Evolutionary conservation across 352 stramenopile species (phyloP).

Genomic region (Pythium sp.): DNA sequence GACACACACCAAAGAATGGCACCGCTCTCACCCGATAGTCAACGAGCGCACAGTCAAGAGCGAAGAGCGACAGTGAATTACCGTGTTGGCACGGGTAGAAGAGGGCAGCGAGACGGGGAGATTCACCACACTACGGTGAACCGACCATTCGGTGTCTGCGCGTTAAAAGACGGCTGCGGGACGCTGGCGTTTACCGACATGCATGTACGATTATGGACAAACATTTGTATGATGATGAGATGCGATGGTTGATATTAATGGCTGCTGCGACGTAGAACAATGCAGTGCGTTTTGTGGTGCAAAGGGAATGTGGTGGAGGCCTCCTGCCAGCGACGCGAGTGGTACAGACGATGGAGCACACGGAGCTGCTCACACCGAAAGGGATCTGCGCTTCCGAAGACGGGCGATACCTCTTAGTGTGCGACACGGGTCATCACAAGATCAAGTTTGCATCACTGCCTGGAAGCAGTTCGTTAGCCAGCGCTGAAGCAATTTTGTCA

Average conservation of each 20-base stretch:
- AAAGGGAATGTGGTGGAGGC: background rate
- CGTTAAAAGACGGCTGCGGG: slow-evolving; percentile 19
- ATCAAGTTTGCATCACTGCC: slow-evolving; percentile 48
- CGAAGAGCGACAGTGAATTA: background rate
- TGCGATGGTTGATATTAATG: background rate
- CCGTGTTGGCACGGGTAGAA: slow-evolving; percentile 11
- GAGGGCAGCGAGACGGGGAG: slow-evolving; percentile 33
- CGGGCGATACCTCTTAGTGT: slow-evolving; percentile 45
- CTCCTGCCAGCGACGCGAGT: background rate
- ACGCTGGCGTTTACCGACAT: slow-evolving; percentile 35
- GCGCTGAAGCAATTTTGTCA: slow-evolving; percentile 9
- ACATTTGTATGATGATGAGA: background rate
- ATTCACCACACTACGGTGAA: slow-evolving; percentile 27
- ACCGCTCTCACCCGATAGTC: background rate
- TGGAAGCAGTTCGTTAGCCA: slow-evolving; percentile 20
- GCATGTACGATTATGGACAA: slow-evolving; percentile 19
- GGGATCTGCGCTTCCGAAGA: slow-evolving; percentile 40
- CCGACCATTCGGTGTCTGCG: slow-evolving; percentile 35
- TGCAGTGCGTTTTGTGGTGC: slow-evolving; percentile 32
- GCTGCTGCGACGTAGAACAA: slow-evolving; percentile 31
- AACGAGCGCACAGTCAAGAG: background rate
- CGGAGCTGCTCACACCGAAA: slow-evolving; percentile 42
- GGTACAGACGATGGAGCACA: slow-evolving; percentile 28
- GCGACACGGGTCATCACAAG: slow-evolving; percentile 49
- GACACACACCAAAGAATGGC: background rate